Evolutionary conservation across 2,329 filamentous ascomycete genomes (phyloP).

Genomic region (Hymenoscyphus occultus): DNA sequence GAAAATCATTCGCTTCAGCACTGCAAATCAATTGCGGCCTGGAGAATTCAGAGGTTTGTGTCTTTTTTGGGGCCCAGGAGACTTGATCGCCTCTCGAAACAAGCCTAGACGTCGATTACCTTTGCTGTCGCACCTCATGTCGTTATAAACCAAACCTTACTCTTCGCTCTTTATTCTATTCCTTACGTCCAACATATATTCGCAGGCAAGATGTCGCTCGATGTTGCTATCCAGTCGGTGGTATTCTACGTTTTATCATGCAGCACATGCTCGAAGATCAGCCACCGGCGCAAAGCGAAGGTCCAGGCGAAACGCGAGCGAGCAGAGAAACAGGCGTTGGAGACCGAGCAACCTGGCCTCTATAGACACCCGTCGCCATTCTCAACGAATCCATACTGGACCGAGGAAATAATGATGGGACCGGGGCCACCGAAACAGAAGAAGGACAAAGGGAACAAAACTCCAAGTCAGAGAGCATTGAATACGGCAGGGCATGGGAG

Average conservation of each 20-base stretch:
- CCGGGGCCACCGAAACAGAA: constrained; percentile 68
- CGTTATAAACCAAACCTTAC: constrained; percentile 20
- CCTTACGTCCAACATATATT: constrained; percentile 1
- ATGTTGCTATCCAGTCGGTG: constrained; percentile 67
- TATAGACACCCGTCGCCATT: constrained; percentile 82
- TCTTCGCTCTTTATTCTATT: neutral
- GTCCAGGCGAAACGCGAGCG: constrained; percentile 67
- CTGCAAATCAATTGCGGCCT: neutral
- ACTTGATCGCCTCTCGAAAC: constrained; percentile 4
- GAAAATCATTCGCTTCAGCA: neutral
- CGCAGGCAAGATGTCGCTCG: constrained; percentile 46
- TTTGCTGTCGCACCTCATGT: constrained; percentile 21
- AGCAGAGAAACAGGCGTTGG: constrained; percentile 60
- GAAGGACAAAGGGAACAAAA: constrained; percentile 51
- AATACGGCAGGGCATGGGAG: constrained; percentile 58
- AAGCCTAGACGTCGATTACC: neutral
- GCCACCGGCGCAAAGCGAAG: constrained; percentile 66
- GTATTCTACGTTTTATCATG: constrained; percentile 77
- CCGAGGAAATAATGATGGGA: constrained; percentile 79
- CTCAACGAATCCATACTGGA: constrained; percentile 85
- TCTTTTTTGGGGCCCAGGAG: neutral
- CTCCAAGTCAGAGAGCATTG: constrained; percentile 57
- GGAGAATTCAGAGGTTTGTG: neutral
- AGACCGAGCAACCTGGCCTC: constrained; percentile 66
- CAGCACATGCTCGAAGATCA: constrained; percentile 71